Evolutionary conservation across 768 basidiomycete species (phyloP), one percentile per base, ranked within the genome.

Genomic region (Xerocomellus chrysenteron): DNA sequence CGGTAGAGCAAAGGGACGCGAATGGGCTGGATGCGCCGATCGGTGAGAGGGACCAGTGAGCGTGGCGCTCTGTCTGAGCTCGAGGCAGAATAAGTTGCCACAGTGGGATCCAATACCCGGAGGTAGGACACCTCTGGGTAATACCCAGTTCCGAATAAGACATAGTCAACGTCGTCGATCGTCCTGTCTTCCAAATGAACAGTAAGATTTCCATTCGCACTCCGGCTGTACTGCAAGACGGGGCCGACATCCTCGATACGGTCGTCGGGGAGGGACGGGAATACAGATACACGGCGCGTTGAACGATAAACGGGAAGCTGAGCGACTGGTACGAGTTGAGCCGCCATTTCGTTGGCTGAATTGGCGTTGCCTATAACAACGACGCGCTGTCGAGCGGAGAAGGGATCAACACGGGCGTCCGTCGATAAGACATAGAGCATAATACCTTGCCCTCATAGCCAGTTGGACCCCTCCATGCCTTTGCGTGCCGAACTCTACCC

Each of bases 291-390:
- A 0, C 77, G 74, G 2, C 81, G 78, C 26, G 76, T 73, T 13
- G 77, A 80, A 44, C 81, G 78, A 58, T 77, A 78, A 0, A 82
- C 72, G 5, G 82, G 80, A 1, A 67, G 56, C 36, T 68, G 57
- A 1, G 74, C 73, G 14, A 80, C 65, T 0, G 72, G 54, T 0
- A 72, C 73, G 0, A 82, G 70, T 36, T 81, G 80, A 2, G 77
- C 75, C 1, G 78, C 78, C 39, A 82, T 78, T 47, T 83, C 82
- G 59, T 83, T 83, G 36, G 75, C 73, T 2, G 81, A 82, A 48
- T 82, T 80, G 19, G 78, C 82, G 24, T 82, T 82, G 12, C 78
- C 82, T 4, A 82, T 65, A 11, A 83, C 72, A 1, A 81, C 70
- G 21, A 76, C 71, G 17, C 75, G 74, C 82, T 83, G 45, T 5